Evolutionary conservation across 768 basidiomycete genomes (phyloP), one percentile per base, ranked within the genome.

Genomic region (Zangia roseola): DNA sequence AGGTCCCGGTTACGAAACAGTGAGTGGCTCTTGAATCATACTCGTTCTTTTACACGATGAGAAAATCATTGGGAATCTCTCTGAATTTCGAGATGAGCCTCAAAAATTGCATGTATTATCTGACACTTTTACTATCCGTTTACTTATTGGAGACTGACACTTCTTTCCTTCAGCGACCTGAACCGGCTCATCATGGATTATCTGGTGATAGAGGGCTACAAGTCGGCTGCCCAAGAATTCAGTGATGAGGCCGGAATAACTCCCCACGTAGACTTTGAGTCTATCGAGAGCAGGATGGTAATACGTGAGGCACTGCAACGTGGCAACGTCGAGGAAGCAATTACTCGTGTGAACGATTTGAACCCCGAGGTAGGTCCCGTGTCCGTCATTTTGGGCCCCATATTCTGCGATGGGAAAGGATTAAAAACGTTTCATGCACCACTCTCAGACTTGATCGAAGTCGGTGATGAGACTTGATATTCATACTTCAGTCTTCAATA

Each of bases 381-480:
- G 53, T 47, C 47, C 47, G 12, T 60, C 31, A 28, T 40, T n/a
- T 31, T 0, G 19, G 20, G 21, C 40, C 13, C 31, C 14, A 39
- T 20, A 8, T 14, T 42, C 37, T 26, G 35, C 36, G 46, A 45
- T 52, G 35, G 64, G 68, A 73, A 69, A 90, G 74, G 93, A 95
- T 95, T 94, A 86, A 74, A n/a, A 91, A 60, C 62, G 68, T 81
- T 86, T 88, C 91, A 97, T 97, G 94, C 94, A 97, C 94, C 94
- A 95, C 92, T 86, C 94, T 82, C 77, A 97, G 84, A 74, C 84
- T 77, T 72, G 62, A 63, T 68, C 47, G 67, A 74, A 81, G 88
- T 82, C 86, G 77, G 73, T 93, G 93, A 90, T 86, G 94, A 94
- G 69, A 83, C 62, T 68, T 59, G 40, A 74, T 76, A 81, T 76